Evolutionary conservation across 2,329 filamentous ascomycete genomes (phyloP), one percentile per base, ranked within the genome.

Genomic region (Orbilia ellipsospora): DNA sequence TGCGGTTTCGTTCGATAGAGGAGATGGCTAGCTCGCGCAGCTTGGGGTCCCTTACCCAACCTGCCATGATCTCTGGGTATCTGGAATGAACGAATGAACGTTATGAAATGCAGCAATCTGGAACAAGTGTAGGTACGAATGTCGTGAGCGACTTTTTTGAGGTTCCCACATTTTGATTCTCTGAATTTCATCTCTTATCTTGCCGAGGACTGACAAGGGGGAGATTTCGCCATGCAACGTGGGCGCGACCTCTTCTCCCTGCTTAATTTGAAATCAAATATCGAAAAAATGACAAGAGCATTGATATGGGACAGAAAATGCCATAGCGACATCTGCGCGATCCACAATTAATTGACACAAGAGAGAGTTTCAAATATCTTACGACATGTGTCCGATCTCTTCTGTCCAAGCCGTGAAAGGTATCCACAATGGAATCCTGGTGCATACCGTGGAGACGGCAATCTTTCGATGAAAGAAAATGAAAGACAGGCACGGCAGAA

Each of bases 1-100:
- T 62, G 57, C 66, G 66, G 66, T 45, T 12, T 45, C 36, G 15
- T 36, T 48, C 20, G 13, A 57, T 18, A 16, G n/a, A 28, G n/a
- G 20, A 44, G 42, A 36, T 1, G 31, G 10, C 44, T 18, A 13
- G 44, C 44, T 18, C 8, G 15, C 13, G 13, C 5, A 12, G 44
- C 44, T 48, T 3, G 44, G 36, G 26, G 40, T 31, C 45, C 40
- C 52, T 61, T 56, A 18, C 26, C 44, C n/a, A 63, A 26, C 1
- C 26, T 44, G 26, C 28, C 10, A n/a, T 18, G 2, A 13, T 18
- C 44, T 48, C 44, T n/a, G 16, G 12, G 6, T n/a, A 13, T 36
- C 10, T 36, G 31, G 31, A 36, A 36, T 36, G 31, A 36, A 36
- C 31, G 31, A 36, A 36, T 36, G 31, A 36, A 36, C 8, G 31